phyloP scores from a whole-genome alignment of 2,329 filamentous ascomycete species.

The Penicillium brevicompactum region DNA sequence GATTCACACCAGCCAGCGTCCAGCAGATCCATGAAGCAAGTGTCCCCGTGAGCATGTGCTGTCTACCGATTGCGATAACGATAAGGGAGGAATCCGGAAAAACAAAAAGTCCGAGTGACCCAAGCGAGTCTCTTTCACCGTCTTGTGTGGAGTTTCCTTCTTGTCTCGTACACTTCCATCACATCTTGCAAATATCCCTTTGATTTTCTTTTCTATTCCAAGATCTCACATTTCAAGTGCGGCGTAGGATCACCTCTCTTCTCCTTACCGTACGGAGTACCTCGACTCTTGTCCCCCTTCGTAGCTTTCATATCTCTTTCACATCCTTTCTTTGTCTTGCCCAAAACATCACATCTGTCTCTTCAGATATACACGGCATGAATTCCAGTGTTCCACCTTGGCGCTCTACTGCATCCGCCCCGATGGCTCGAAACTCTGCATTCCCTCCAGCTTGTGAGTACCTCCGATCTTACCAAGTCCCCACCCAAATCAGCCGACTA shows the following conservation, averaged over 20 bases:
- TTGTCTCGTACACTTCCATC: not conserved
- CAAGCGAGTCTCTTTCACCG: constrained; percentile 10
- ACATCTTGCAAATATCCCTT: constrained; percentile 1
- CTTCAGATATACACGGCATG: constrained; percentile 30
- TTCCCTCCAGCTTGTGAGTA: constrained; percentile 38
- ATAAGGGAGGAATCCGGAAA: constrained; percentile 8
- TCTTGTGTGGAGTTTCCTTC: constrained; percentile 6
- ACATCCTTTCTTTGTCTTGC: constrained; percentile 14
- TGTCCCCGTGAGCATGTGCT: not conserved
- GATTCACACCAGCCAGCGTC: constrained; percentile 20
- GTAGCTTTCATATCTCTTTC: constrained; percentile 16
- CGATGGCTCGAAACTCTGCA: constrained; percentile 28
- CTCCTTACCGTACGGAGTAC: not conserved
- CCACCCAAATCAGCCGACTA: constrained; percentile 11
- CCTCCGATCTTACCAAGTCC: not conserved
- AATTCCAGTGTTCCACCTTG: constrained; percentile 44
- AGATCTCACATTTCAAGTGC: constrained; percentile 1
- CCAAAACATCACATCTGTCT: constrained; percentile 20
- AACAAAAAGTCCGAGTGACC: constrained; percentile 7
- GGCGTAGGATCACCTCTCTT: constrained; percentile 7
- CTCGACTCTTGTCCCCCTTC: constrained; percentile 12
- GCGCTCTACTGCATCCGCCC: constrained; percentile 36
- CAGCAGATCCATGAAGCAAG: constrained; percentile 12
- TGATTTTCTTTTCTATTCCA: not conserved
- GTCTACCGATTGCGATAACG: constrained; percentile 18